Conservation (phyloP, 108 stramenopile genomes). For the Epipyxis sp. region DNA sequence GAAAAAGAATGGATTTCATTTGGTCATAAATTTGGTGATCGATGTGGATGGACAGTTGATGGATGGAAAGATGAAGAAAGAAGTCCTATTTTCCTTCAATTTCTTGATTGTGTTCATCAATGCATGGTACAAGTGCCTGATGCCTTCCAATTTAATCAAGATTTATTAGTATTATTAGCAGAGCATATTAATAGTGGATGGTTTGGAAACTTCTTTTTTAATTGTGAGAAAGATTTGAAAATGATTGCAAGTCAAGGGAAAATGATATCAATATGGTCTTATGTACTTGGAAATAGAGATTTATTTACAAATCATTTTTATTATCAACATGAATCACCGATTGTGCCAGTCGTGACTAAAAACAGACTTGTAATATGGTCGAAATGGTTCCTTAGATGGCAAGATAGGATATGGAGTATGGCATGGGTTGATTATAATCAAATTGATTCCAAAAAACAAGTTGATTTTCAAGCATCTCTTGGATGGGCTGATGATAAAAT, state of each 20-base stretch:
- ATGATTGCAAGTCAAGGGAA: neutral
- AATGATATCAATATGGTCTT: neutral
- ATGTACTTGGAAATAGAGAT: neutral
- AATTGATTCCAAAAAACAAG: too few species aligned
- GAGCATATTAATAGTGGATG: slow-evolving; percentile 44
- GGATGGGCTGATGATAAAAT: neutral
- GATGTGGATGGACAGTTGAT: slow-evolving; percentile 17
- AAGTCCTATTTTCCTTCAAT: slow-evolving; percentile 59
- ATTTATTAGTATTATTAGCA: slow-evolving; percentile 37
- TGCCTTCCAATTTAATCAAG: slow-evolving; percentile 13
- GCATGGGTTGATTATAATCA: neutral
- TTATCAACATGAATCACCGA: neutral
- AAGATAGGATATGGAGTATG: neutral
- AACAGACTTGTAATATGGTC: neutral
- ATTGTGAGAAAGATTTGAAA: slow-evolving; percentile 51
- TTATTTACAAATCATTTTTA: neutral
- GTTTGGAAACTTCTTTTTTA: slow-evolving; percentile 51
- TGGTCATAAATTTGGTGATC: slow-evolving; percentile 56
- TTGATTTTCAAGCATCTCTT: neutral
- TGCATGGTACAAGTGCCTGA: slow-evolving; percentile 29
- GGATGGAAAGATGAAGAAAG: slow-evolving; percentile 39
- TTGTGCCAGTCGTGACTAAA: neutral
- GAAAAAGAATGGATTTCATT: slow-evolving; percentile 64
- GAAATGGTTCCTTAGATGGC: neutral
- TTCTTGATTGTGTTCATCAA: slow-evolving; percentile 53